Evolutionary conservation across 352 stramenopile genomes (phyloP).

Genomic region (Phytophthora macrochlamydospora): DNA sequence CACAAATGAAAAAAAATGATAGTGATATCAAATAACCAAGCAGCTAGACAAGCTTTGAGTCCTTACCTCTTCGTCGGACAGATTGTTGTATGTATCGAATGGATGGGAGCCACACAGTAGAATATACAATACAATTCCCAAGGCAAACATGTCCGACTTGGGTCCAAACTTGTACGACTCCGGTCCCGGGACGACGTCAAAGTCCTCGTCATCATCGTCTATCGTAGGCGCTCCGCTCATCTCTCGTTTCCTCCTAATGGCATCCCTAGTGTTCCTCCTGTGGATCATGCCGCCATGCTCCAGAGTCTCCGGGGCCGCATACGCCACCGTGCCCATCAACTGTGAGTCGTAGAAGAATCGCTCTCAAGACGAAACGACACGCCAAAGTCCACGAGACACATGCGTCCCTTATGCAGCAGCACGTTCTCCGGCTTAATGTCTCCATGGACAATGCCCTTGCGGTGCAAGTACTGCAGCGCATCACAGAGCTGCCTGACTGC

Average conservation of each 20-base stretch:
- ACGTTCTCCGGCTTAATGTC: slow-evolving; percentile 92
- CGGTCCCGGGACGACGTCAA: slow-evolving; percentile 32
- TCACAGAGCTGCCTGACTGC: slow-evolving; percentile 78
- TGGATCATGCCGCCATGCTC: slow-evolving; percentile 47
- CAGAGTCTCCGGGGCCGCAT: slow-evolving; percentile 76
- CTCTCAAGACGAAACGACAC: slow-evolving; percentile 81
- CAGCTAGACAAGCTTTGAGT: neutral
- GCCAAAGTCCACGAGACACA: slow-evolving; percentile 89
- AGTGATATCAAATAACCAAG: slow-evolving; percentile 1
- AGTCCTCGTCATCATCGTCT: slow-evolving; percentile 37
- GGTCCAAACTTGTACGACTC: slow-evolving; percentile 62
- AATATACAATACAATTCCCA: slow-evolving; percentile 87
- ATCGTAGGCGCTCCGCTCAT: slow-evolving; percentile 18
- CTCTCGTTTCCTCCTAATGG: slow-evolving; percentile 20
- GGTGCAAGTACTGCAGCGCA: slow-evolving; percentile 84
- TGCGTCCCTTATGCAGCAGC: slow-evolving; percentile 68
- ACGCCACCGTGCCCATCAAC: slow-evolving; percentile 77
- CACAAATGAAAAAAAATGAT: neutral
- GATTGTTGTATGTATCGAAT: slow-evolving; percentile 88
- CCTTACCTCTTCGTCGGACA: slow-evolving; percentile 79
- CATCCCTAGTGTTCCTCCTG: slow-evolving; percentile 38
- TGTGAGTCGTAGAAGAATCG: slow-evolving; percentile 77
- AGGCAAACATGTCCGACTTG: slow-evolving; percentile 83
- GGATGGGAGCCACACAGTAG: slow-evolving; percentile 83
- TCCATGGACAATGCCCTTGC: slow-evolving; percentile 87